A percentile compares a stretch with the other conserved stretches of the same genome.
These are phyloP conservation scores for Groenewaldozyma sp. DNA, from an alignment of 1,139 yeast genomes.

Conservation along the genomic window DNA sequence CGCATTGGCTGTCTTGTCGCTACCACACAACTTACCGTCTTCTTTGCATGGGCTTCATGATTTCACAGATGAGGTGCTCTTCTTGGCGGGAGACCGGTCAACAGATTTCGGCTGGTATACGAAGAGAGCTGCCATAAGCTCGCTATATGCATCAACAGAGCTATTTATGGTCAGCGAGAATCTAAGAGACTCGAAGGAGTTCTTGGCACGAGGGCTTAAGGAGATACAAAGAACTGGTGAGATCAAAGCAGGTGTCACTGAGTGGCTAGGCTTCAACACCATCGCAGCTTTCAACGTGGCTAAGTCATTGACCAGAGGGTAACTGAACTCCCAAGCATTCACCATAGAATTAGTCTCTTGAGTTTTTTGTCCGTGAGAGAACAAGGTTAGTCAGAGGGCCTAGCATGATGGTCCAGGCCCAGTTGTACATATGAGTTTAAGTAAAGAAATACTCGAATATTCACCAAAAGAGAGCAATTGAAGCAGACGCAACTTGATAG, in stretches of 20 bases:
- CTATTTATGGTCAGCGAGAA: constrained; percentile 72
- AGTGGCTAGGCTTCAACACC: constrained; percentile 68
- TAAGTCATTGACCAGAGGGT: constrained; percentile 36
- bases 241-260: constrained; percentile 54
- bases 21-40: constrained; percentile 42
- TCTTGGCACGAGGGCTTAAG: constrained; percentile 54
- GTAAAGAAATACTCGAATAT: too few relatives aligned
- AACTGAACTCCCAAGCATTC: neutral
- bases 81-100: constrained; percentile 70
- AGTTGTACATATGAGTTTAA: too few relatives aligned
- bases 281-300: constrained; percentile 57
- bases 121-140: constrained; percentile 62
- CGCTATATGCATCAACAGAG: constrained; percentile 63
- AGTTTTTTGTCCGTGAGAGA: too few relatives aligned
- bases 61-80: constrained; percentile 76
- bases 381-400: too few relatives aligned
- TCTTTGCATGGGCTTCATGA: constrained; percentile 62
- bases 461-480: too few relatives aligned
- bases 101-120: constrained; percentile 90
- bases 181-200: constrained; percentile 50
- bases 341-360: too few relatives aligned
- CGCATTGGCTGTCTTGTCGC: constrained; percentile 46
- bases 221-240: constrained; percentile 48
- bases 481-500: too few relatives aligned
- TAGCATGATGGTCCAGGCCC: too few relatives aligned